phyloP scores from a whole-genome alignment of 441 rosid genomes.

The Pelargonium fulgidum region DNA sequence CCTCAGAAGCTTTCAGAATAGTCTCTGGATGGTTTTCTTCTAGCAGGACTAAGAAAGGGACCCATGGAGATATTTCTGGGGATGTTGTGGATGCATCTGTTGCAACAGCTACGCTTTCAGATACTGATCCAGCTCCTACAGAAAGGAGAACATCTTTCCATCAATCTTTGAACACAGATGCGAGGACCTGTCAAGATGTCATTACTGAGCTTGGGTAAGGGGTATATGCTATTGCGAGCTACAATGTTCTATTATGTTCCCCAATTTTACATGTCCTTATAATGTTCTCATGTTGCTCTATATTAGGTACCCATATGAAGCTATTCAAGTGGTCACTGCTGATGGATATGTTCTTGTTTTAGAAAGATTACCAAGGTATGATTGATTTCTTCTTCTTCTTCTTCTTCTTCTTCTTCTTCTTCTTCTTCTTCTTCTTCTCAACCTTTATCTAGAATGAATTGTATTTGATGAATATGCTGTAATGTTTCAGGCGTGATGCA shows the following conservation, averaged over 20 bases:
- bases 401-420: slow-evolving; percentile 20
- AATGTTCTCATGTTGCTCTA: slow-evolving; percentile 20
- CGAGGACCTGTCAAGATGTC: slow-evolving; percentile 89
- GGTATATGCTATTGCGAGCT: slow-evolving; percentile 8
- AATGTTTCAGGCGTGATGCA: slow-evolving; percentile 70
- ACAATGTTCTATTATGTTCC: neutral
- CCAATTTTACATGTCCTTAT: neutral
- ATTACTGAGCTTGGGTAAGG: slow-evolving; percentile 90
- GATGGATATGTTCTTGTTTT: slow-evolving; percentile 93
- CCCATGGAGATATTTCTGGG: slow-evolving; percentile 13
- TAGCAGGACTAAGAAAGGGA: slow-evolving; percentile 19
- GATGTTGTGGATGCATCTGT: slow-evolving; percentile 33
- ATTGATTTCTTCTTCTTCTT: slow-evolving; percentile 17
- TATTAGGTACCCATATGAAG: slow-evolving; percentile 89
- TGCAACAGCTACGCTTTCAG: slow-evolving; percentile 56
- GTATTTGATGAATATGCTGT: slow-evolving; percentile 26
- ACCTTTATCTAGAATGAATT: slow-evolving; percentile 13
- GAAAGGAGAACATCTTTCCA: slow-evolving; percentile 47
- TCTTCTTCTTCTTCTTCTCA: slow-evolving; percentile 19
- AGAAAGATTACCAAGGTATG: slow-evolving; percentile 94
- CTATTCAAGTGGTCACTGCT: slow-evolving; percentile 72
- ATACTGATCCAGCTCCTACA: slow-evolving; percentile 43
- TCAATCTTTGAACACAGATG: slow-evolving; percentile 78
- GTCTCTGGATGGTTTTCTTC: slow-evolving; percentile 46
- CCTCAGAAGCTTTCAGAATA: slow-evolving; percentile 42